phyloP scores from a whole-genome alignment of 2,329 filamentous ascomycete species.

The Calycina herbarum region DNA sequence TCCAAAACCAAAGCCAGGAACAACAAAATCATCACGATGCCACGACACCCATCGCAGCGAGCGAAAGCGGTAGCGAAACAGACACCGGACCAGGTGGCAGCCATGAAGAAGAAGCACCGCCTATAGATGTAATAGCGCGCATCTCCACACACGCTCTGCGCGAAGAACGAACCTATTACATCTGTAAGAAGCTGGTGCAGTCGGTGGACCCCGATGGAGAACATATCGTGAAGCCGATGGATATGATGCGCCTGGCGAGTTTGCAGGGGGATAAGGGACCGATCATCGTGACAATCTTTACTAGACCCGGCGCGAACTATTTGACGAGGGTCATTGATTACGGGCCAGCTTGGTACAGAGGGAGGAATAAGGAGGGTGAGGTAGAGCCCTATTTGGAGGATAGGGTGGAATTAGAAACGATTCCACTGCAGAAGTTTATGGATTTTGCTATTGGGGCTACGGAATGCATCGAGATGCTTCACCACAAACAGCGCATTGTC shows the following conservation, averaged over 20 bases:
- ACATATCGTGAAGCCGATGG: slow-evolving; percentile 79
- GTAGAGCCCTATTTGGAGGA: slow-evolving; percentile 35
- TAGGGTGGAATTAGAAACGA: slow-evolving; percentile 54
- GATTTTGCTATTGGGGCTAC: slow-evolving; percentile 89
- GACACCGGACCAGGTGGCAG: slow-evolving; percentile 20
- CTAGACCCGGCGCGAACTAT: slow-evolving; percentile 73
- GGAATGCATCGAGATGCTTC: slow-evolving; percentile 84
- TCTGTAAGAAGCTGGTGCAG: slow-evolving; percentile 70
- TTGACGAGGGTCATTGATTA: slow-evolving; percentile 71
- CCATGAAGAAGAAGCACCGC: slow-evolving; percentile 11
- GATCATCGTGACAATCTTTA: slow-evolving; percentile 80
- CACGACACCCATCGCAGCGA: slow-evolving; percentile 10
- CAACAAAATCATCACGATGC: slow-evolving; percentile 6
- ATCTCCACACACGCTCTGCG: slow-evolving; percentile 80
- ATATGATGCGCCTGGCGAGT: slow-evolving; percentile 70
- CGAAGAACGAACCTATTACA: slow-evolving; percentile 84
- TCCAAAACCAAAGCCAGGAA: slow-evolving; percentile 17
- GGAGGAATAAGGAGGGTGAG: slow-evolving; percentile 52
- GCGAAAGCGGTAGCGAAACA: slow-evolving; percentile 33
- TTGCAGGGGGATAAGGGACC: slow-evolving; percentile 67
- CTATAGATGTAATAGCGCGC: slow-evolving; percentile 68
- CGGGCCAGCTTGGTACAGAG: slow-evolving; percentile 71
- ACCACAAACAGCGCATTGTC: slow-evolving; percentile 81
- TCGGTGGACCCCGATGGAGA: slow-evolving; percentile 70
- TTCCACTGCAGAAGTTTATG: slow-evolving; percentile 75